These are phyloP conservation scores for Gomphus bonarii DNA, from an alignment of 1,284 basidiomycete species.

Conservation along the genomic window DNA sequence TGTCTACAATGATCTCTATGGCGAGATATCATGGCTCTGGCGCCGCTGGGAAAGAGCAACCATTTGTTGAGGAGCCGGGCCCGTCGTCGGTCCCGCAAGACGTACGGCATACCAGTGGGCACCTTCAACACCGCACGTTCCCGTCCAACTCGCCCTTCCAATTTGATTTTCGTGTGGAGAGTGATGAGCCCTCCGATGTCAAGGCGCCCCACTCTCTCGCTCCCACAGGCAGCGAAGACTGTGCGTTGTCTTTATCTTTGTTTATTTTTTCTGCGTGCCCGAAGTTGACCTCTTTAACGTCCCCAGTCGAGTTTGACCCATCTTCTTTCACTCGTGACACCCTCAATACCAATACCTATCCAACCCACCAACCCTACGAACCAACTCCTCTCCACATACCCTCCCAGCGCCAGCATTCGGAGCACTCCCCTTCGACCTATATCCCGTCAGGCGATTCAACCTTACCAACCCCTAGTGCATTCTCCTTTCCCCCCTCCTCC, in stretches of 20 bases:
- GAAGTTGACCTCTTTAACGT: no score
- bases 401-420: neutral
- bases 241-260: neutral
- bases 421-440: neutral
- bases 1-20: neutral
- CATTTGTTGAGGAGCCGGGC: neutral
- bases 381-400: neutral
- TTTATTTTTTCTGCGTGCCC: no score
- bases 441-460: neutral
- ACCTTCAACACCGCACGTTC: slow-evolving; percentile 4
- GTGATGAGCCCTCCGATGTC: neutral
- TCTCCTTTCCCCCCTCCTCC: neutral
- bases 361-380: neutral
- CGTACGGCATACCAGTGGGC: neutral
- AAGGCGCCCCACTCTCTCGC: neutral
- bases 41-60: neutral
- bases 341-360: neutral
- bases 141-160: neutral
- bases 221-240: neutral
- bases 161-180: slow-evolving; percentile 9
- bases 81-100: neutral
- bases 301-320: slow-evolving; percentile 3
- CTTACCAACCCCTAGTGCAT: neutral
- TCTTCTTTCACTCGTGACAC: neutral
- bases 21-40: neutral